Conservation (phyloP, 1,284 basidiomycete species). For the Ganoderma resinaceum region DNA sequence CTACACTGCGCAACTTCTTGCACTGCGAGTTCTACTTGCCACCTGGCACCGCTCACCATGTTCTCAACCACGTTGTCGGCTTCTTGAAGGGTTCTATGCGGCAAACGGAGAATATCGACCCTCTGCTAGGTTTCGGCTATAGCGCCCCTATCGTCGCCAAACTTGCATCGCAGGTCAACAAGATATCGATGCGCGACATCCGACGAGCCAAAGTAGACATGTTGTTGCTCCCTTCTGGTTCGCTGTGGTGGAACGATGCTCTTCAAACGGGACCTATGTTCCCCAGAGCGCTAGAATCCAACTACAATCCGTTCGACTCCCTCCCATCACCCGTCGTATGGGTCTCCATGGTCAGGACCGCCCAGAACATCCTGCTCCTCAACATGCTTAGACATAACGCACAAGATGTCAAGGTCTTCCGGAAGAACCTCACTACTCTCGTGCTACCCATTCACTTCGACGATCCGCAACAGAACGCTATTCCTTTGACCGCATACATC, state of each 20-base stretch:
- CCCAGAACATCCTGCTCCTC: slow-evolving; percentile 76
- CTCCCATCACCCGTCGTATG: slow-evolving; percentile 58
- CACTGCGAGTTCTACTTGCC: slow-evolving; percentile 64
- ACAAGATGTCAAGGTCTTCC: slow-evolving; percentile 74
- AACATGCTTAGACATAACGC: slow-evolving; percentile 71
- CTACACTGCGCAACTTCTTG: slow-evolving; percentile 59
- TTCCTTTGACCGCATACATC: slow-evolving; percentile 52
- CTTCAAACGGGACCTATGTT: slow-evolving; percentile 66
- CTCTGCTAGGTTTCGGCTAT: slow-evolving; percentile 60
- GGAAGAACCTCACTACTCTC: slow-evolving; percentile 72
- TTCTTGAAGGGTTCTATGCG: slow-evolving; percentile 68
- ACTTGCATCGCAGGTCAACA: slow-evolving; percentile 69
- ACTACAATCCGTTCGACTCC: slow-evolving; percentile 54
- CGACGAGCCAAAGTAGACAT: slow-evolving; percentile 77
- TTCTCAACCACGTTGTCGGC: slow-evolving; percentile 77
- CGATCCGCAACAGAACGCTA: slow-evolving; percentile 37
- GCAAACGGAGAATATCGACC: slow-evolving; percentile 48
- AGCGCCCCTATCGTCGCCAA: slow-evolving; percentile 64
- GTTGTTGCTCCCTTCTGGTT: slow-evolving; percentile 73
- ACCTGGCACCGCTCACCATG: slow-evolving; percentile 68
- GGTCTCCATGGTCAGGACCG: slow-evolving; percentile 69
- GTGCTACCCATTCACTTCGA: slow-evolving; percentile 58
- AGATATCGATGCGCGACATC: slow-evolving; percentile 77
- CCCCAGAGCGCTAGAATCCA: slow-evolving; percentile 49
- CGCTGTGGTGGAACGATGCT: slow-evolving; percentile 66